Percentiles rank a stretch among this genome's conserved stretches.
These are phyloP conservation scores for Crassisporium funariophilum DNA, from an alignment of 768 basidiomycete genomes.

Conservation along the genomic window DNA sequence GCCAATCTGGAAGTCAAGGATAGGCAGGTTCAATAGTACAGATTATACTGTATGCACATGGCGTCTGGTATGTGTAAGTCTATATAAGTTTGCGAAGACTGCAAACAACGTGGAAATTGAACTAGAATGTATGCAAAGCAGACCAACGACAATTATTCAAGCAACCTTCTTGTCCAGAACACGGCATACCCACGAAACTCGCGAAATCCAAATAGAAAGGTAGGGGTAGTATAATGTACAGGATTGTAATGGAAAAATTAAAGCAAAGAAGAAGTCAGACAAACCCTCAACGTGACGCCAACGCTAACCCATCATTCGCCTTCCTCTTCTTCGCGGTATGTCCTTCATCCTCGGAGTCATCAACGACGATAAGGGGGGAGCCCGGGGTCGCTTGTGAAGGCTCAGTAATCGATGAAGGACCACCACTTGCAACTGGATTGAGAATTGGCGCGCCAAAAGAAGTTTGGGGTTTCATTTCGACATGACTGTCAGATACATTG, in stretches of 20 bases:
- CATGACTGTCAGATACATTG: not conserved
- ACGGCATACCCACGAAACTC: not conserved
- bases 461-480: slow-evolving; percentile 8
- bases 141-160: too few species aligned
- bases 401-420: slow-evolving; percentile 21
- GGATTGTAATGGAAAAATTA: slow-evolving; percentile 10
- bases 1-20: too few species aligned
- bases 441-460: slow-evolving; percentile 6
- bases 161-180: too few species aligned
- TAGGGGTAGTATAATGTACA: slow-evolving; percentile 18
- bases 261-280: slow-evolving; percentile 6
- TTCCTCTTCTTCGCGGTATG: slow-evolving; percentile 62
- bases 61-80: too few species aligned
- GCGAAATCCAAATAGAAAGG: slow-evolving; percentile 4
- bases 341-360: slow-evolving; percentile 59
- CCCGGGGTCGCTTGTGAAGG: slow-evolving; percentile 40
- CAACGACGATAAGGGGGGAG: slow-evolving; percentile 62
- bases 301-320: slow-evolving; percentile 33
- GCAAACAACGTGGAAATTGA: too few species aligned
- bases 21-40: too few species aligned
- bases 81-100: too few species aligned
- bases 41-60: too few species aligned
- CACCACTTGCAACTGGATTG: slow-evolving; percentile 1
- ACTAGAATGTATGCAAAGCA: too few species aligned
- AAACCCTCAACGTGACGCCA: slow-evolving; percentile 14